Evolutionary conservation across 1,284 basidiomycete species (phyloP).

Genomic region (Pascua sp.): DNA sequence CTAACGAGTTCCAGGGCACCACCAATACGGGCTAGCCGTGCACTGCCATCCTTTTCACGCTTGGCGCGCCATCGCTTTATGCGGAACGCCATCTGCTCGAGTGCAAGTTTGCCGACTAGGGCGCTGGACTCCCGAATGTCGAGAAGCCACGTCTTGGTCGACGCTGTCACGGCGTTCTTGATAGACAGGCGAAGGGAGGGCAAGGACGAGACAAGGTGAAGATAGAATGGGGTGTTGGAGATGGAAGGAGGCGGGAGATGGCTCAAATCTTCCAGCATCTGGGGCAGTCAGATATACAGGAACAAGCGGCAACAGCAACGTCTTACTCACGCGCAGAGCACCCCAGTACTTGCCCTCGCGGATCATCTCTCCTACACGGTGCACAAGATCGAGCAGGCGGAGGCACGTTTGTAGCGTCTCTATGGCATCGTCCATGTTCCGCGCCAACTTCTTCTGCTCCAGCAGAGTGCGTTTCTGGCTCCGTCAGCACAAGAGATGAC

Average conservation of each 20-base stretch:
- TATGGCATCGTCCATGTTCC: constrained; percentile 93
- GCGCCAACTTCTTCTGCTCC: constrained; percentile 84
- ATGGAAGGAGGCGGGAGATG: constrained; percentile 83
- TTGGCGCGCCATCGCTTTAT: constrained; percentile 78
- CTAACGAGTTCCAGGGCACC: constrained; percentile 90
- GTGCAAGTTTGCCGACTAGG: constrained; percentile 79
- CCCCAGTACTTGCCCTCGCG: constrained; percentile 92
- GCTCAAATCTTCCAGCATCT: constrained; percentile 77
- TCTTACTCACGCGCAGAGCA: constrained; percentile 77
- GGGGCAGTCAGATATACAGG: constrained; percentile 1
- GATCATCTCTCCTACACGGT: constrained; percentile 89
- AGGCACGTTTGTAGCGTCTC: constrained; percentile 90
- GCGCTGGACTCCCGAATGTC: constrained; percentile 88
- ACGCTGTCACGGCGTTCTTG: constrained; percentile 87
- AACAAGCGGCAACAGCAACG: constrained; percentile 1
- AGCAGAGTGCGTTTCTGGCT: constrained; percentile 71
- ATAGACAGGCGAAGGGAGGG: constrained; percentile 85
- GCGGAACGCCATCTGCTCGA: constrained; percentile 84
- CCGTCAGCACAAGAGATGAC: background rate
- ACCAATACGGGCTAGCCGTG: constrained; percentile 76
- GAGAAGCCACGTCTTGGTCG: constrained; percentile 95
- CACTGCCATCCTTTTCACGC: constrained; percentile 60
- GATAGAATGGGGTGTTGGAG: constrained; percentile 89
- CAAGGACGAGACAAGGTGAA: constrained; percentile 83
- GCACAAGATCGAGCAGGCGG: constrained; percentile 88